Base-by-base conservation (phyloP, 2,329 filamentous ascomycete genomes). In the Colletotrichum lini region DNA sequence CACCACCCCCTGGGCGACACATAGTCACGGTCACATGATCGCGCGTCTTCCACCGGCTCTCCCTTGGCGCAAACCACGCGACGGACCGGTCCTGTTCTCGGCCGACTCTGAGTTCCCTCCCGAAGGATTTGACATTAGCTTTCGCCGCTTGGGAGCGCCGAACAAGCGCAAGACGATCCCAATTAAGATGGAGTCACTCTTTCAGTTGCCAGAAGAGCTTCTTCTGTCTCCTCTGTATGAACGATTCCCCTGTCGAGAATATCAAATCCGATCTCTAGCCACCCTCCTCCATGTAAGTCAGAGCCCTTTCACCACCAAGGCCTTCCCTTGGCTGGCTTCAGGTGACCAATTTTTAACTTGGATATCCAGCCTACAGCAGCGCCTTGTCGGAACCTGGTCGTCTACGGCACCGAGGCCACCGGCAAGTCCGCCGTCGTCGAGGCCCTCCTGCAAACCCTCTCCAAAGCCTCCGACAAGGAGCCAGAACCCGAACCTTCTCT, bases 331-430 rank as follows among this genome's bases (percentile, higher is more conserved):
- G 2, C 16, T 42, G 21, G 7, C 4, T 10, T 4, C 18, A 10
- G 7, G 30, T 35, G 13, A 4, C 30, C 44, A 18, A 18, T 13
- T 26, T 26, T 15, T 52, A 21, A 42, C 58, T 12, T 57, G 42
- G 16, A 30, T 16, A 1, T 9, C 23, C 78, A 94, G 90, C 88
- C 90, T 26, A 81, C 84, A 57, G 86, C 91, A n/a, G 91, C 93
- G 40, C 91, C 90, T 67, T 93, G 93, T 67, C 85, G 90, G 13
- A 93, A 93, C 72, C 80, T 98, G 13, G 90, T 98, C 26, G 81
- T 97, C 59, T 91, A 98, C 80, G 96, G 96, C 61, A 90, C 95
- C 40, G 91, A 95, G 77, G 92, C 94, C 2, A 97, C 95, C 0
- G 96, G 95, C 50, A 98, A 98, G 83, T 94, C 91, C 42, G 89